Conservation (phyloP, 2,329 filamentous ascomycete species). For the Aspergillus clavatus region DNA sequence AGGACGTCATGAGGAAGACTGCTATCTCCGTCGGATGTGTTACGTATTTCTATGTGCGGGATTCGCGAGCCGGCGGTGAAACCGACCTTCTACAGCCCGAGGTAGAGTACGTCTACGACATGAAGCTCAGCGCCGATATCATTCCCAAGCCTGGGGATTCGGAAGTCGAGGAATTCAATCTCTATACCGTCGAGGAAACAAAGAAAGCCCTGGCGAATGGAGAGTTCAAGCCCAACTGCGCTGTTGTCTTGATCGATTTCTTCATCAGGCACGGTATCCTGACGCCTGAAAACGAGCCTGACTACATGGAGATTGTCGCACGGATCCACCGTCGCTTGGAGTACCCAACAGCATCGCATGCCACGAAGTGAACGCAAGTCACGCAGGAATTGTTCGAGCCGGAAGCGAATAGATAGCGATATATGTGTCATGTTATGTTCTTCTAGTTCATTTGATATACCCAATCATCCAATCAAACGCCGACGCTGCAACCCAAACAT, state of each 20-base stretch:
- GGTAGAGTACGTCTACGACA: slow-evolving; percentile 84
- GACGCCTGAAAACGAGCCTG: slow-evolving; percentile 69
- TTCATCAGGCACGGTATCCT: slow-evolving; percentile 79
- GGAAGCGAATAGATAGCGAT: slow-evolving; percentile 2
- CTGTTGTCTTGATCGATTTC: slow-evolving; percentile 79
- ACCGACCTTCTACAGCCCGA: slow-evolving; percentile 81
- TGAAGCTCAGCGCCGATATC: slow-evolving; percentile 66
- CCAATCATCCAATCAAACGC: slow-evolving; percentile 38
- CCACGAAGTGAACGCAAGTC: slow-evolving; percentile 7
- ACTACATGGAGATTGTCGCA: slow-evolving; percentile 69
- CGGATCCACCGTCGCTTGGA: slow-evolving; percentile 74
- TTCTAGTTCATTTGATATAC: slow-evolving; percentile 32
- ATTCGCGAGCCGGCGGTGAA: slow-evolving; percentile 72
- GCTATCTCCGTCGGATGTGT: slow-evolving; percentile 63
- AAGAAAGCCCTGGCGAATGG: slow-evolving; percentile 63
- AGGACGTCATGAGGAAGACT: slow-evolving; percentile 58
- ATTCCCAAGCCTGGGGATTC: slow-evolving; percentile 74
- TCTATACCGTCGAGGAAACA: slow-evolving; percentile 74
- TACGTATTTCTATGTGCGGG: slow-evolving; percentile 79
- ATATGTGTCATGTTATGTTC: slow-evolving; percentile 14
- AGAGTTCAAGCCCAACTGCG: slow-evolving; percentile 91
- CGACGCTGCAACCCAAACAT: slow-evolving; percentile 37
- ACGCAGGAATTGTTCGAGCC: background rate
- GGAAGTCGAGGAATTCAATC: slow-evolving; percentile 80
- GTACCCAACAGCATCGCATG: slow-evolving; percentile 62